phyloP scores from a whole-genome alignment of 768 basidiomycete genomes.

The Tylopilus rubrobrunneus region DNA sequence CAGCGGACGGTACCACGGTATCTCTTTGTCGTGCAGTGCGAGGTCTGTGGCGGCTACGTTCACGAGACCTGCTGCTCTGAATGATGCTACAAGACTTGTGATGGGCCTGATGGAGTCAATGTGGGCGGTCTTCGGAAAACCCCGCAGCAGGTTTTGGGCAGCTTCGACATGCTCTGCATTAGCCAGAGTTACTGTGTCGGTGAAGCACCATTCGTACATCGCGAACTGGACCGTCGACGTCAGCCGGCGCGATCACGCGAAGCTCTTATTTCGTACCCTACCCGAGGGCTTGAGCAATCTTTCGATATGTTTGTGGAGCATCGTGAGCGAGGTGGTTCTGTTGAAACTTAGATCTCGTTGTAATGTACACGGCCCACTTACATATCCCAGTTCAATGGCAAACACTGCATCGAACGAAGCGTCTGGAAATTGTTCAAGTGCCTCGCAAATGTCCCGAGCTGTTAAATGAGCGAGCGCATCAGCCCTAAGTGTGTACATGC shows the following conservation, averaged over 20 bases:
- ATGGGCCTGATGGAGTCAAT: neutral
- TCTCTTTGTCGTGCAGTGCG: neutral
- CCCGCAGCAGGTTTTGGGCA: neutral
- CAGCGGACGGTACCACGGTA: constrained; percentile 8
- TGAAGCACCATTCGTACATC: constrained; percentile 7
- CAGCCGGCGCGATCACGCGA: neutral
- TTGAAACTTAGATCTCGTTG: neutral
- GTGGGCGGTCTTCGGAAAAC: neutral
- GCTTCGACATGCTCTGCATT: neutral
- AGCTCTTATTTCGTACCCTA: neutral
- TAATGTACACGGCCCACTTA: neutral
- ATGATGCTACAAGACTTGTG: neutral
- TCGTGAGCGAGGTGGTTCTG: neutral
- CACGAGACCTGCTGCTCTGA: neutral
- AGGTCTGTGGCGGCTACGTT: constrained; percentile 1
- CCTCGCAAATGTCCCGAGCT: constrained; percentile 1
- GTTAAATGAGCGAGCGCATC: neutral
- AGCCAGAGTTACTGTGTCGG: neutral
- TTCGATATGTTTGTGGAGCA: neutral
- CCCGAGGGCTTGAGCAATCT: constrained; percentile 6
- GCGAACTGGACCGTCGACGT: neutral
- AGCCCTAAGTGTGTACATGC: neutral
- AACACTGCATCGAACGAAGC: constrained; percentile 8
- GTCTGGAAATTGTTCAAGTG: constrained; percentile 1
- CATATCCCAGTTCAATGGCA: constrained; percentile 8